phyloP scores from a whole-genome alignment of 2,329 filamentous ascomycete species.

The Calonectria crousiana region DNA sequence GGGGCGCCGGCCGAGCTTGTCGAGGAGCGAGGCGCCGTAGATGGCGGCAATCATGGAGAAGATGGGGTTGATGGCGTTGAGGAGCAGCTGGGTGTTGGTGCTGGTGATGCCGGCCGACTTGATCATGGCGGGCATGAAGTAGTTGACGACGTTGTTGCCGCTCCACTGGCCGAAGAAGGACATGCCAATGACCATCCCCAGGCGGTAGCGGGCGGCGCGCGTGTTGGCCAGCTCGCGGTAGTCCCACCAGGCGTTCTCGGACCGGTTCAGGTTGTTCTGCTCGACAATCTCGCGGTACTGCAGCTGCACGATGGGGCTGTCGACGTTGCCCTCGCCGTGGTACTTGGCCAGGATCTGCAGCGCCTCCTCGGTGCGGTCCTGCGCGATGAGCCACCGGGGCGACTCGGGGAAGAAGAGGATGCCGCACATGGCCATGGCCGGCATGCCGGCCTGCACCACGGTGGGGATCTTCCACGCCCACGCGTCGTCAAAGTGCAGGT shows the following conservation, averaged over 20 bases:
- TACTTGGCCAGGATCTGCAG: slow-evolving; percentile 59
- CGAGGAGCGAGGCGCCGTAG: slow-evolving; percentile 53
- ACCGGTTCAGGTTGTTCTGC: slow-evolving; percentile 59
- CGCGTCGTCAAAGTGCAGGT: slow-evolving; percentile 31
- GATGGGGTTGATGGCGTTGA: slow-evolving; percentile 58
- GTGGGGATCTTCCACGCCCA: slow-evolving; percentile 22
- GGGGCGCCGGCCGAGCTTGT: slow-evolving; percentile 54
- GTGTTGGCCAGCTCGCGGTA: slow-evolving; percentile 64
- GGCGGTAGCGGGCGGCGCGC: slow-evolving; percentile 60
- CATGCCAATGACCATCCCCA: slow-evolving; percentile 63
- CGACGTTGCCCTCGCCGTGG: slow-evolving; percentile 60
- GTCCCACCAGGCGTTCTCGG: slow-evolving; percentile 70
- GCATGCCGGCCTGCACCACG: not conserved
- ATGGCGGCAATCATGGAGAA: slow-evolving; percentile 57
- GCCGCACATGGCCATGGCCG: slow-evolving; percentile 9
- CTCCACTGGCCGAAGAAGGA: slow-evolving; percentile 66
- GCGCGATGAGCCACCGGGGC: slow-evolving; percentile 52
- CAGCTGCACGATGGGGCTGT: slow-evolving; percentile 45
- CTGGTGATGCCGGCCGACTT: slow-evolving; percentile 53
- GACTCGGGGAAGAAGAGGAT: slow-evolving; percentile 50
- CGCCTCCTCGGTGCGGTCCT: slow-evolving; percentile 56
- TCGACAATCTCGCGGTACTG: slow-evolving; percentile 53
- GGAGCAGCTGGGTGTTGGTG: slow-evolving; percentile 54
- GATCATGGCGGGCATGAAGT: slow-evolving; percentile 53
- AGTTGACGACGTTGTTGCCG: slow-evolving; percentile 57